Percentiles rank a stretch among this genome's conserved stretches.
Conservation (phyloP, 1,284 basidiomycete species). For the Salmacisia buchloeana region DNA sequence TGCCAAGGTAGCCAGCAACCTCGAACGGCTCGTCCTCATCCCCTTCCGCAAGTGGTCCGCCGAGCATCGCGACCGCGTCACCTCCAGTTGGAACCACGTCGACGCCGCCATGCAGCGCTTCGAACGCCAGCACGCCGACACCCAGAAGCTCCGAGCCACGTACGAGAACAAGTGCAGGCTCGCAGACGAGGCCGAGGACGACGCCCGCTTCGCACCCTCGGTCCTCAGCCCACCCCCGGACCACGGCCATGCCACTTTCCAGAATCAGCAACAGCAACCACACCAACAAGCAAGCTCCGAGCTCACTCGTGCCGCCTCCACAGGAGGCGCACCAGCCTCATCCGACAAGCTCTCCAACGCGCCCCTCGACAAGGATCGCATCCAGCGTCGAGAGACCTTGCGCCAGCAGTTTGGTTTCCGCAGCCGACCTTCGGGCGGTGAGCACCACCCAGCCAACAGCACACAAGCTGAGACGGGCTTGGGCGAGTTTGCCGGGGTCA, state of each 20-base stretch:
- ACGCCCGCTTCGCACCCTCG: conserved; percentile 41
- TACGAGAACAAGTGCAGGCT: conserved; percentile 45
- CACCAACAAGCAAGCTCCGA: background rate
- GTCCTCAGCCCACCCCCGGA: background rate
- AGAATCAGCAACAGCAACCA: background rate
- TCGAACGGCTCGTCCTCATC: conserved; percentile 32
- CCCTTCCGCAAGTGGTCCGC: conserved; percentile 43
- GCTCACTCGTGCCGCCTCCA: background rate
- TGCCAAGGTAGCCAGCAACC: conserved; percentile 27
- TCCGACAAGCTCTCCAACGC: background rate
- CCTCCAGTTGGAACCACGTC: conserved; percentile 39
- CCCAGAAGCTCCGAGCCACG: conserved; percentile 30
- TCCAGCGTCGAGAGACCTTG: conserved; percentile 44
- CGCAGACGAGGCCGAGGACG: conserved; percentile 49
- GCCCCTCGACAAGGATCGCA: conserved; percentile 25
- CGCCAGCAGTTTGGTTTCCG: conserved; percentile 48
- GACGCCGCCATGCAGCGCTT: conserved; percentile 30
- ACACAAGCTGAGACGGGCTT: conserved; percentile 3
- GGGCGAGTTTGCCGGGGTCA: conserved; percentile 21
- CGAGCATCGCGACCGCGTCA: conserved; percentile 32
- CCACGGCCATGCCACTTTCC: background rate
- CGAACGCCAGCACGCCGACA: conserved; percentile 36
- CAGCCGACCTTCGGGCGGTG: conserved; percentile 21
- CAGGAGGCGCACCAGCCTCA: background rate
- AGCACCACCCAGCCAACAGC: conserved; percentile 4